Percentiles rank a stretch among this genome's conserved stretches.
Evolutionary conservation across 164 flowering plant genomes (phyloP).

Genomic region (Litsea cubeba): DNA sequence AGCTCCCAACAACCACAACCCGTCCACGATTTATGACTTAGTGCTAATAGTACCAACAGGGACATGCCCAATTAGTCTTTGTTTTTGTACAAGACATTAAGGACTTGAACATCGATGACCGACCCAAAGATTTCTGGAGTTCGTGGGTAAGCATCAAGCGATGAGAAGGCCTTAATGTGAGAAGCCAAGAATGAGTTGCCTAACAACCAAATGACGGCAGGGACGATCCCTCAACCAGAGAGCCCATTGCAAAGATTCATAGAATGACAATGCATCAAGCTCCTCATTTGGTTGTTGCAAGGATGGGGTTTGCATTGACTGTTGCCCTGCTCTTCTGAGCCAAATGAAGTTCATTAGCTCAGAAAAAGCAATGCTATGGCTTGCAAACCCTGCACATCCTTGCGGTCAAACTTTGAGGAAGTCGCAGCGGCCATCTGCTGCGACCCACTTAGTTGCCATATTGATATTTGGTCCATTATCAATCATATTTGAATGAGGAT

Average conservation of each 20-base stretch:
- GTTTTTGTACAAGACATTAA: slow-evolving; percentile 9
- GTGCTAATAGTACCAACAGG: not conserved
- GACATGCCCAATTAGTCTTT: not conserved
- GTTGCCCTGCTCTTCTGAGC: not conserved
- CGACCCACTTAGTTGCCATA: slow-evolving; percentile 49
- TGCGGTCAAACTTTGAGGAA: slow-evolving; percentile 40
- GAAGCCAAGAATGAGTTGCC: slow-evolving; percentile 95
- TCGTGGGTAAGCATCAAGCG: slow-evolving; percentile 7
- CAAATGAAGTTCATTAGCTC: not conserved
- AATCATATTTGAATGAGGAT: slow-evolving; percentile 29
- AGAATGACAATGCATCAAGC: slow-evolving; percentile 20
- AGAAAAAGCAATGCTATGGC: slow-evolving; percentile 4
- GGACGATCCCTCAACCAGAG: slow-evolving; percentile 29
- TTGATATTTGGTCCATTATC: slow-evolving; percentile 32
- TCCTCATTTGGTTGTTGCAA: slow-evolving; percentile 38
- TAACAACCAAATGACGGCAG: slow-evolving; percentile 40
- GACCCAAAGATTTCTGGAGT: slow-evolving; percentile 2
- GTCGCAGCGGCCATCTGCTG: slow-evolving; percentile 52
- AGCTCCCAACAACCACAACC: not conserved
- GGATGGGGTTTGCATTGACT: slow-evolving; percentile 21
- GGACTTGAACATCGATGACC: slow-evolving; percentile 12
- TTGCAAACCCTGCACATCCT: slow-evolving; percentile 9
- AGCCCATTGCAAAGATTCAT: slow-evolving; percentile 18
- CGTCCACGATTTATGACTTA: not conserved
- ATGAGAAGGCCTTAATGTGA: slow-evolving; percentile 33